phyloP scores from a whole-genome alignment of 2,329 filamentous ascomycete genomes.

The Diaporthe caulivora region DNA sequence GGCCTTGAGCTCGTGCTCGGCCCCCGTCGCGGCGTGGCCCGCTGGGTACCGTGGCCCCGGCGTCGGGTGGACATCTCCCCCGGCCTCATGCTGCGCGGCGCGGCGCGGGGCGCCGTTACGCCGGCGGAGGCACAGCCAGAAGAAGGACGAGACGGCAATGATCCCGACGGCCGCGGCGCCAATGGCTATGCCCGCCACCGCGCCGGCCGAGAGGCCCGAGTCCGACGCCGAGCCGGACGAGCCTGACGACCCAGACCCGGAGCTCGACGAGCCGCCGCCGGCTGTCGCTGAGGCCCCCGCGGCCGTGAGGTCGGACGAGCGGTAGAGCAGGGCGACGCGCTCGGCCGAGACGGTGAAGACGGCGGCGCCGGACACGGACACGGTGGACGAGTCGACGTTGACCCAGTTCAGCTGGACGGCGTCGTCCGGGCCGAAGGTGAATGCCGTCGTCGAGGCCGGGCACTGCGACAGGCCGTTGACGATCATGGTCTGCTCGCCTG shows the following conservation, averaged over 20 bases:
- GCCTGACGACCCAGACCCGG: background rate
- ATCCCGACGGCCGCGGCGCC: slow-evolving; percentile 26
- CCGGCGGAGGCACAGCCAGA: slow-evolving; percentile 29
- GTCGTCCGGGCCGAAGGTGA: slow-evolving; percentile 16
- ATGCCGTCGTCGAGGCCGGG: slow-evolving; percentile 32
- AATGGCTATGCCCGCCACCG: slow-evolving; percentile 34
- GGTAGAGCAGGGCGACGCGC: slow-evolving; percentile 30
- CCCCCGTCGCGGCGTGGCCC: background rate
- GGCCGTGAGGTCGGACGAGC: slow-evolving; percentile 26
- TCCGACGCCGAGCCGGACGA: background rate
- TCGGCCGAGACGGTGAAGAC: slow-evolving; percentile 31
- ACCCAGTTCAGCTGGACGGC: slow-evolving; percentile 32
- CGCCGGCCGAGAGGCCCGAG: slow-evolving; percentile 28
- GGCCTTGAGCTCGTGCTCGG: slow-evolving; percentile 25
- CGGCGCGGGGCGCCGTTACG: background rate
- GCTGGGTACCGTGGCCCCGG: background rate
- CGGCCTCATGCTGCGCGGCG: background rate
- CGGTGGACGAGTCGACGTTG: slow-evolving; percentile 5
- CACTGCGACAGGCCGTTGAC: slow-evolving; percentile 38
- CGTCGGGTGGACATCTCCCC: background rate
- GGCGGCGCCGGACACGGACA: slow-evolving; percentile 31
- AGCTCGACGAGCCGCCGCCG: background rate
- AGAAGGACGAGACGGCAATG: background rate
- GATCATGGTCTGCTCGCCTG: slow-evolving; percentile 22
- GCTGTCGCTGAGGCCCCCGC: background rate